Base-by-base conservation (phyloP, 2,329 filamentous ascomycete species). In the Paraphoma chrysanthemicola region DNA sequence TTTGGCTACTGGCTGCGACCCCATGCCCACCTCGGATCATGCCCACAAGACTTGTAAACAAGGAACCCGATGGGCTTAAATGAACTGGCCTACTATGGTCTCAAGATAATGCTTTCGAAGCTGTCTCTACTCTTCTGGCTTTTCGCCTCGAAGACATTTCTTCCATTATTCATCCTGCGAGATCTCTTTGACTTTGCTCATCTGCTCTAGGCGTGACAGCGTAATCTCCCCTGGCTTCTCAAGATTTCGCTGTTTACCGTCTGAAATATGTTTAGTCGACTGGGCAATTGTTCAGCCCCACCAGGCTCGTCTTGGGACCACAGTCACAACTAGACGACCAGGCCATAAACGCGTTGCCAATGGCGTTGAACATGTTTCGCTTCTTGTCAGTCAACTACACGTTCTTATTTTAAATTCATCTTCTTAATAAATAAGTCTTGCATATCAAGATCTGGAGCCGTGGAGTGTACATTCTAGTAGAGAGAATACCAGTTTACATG, bases 101-200 rank as follows among this genome's bases (percentile, higher is more conserved):
- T 23, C 23, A 23, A 5, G 23, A 23, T 23, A 3, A 23, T 23
- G 23, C 23, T 36, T 36, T 36, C 49, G n/a, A 29, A 11, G 28
- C 33, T 3, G 33, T 14, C 33, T 39, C 47, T 56, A 56, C 29
- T 56, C 52, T 44, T 52, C 38, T 14, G 54, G 48, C 44, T 56
- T 52, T 18, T 56, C 48, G 39, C 54, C 54, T 23, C 45, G 44
- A 44, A 56, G 44, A 39, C 54, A 56, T 38, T 48, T 52, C 29
- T 42, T 56, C 54, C 54, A 52, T 30, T 56, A 48, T 38, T 52
- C 52, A 16, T 56, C 48, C 54, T 52, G 30, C 36, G 54, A 48
- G 18, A 56, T 39, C 44, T 56, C 54, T 42, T 52, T 56, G 17
- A 48, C 54, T 43, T 56, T 56, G 29, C 31, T 44, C 23, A 44